Conservation (phyloP, 768 basidiomycete species). For the Pleurotus platypus region DNA sequence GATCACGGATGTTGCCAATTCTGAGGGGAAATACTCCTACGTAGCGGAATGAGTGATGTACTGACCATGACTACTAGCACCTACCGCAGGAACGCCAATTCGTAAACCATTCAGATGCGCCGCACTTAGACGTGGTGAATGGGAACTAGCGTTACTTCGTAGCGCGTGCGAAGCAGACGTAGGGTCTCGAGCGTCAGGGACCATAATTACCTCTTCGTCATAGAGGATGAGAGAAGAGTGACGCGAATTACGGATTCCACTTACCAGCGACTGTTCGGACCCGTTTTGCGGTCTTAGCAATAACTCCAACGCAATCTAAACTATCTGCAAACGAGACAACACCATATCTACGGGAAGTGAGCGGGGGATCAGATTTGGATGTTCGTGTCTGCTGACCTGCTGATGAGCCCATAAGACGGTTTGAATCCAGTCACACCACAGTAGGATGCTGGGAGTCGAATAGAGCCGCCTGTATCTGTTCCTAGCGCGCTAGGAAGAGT, state of each 20-base stretch:
- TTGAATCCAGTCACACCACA: constrained; percentile 92
- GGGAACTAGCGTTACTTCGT: constrained; percentile 18
- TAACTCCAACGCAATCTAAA: constrained; percentile 88
- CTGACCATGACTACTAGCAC: constrained; percentile 1
- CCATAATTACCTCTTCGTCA: constrained; percentile 38
- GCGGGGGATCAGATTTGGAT: no score
- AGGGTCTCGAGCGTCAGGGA: constrained; percentile 68
- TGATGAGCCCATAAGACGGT: constrained; percentile 90
- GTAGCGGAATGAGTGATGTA: constrained; percentile 13
- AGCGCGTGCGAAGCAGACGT: constrained; percentile 55
- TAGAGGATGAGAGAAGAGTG: background rate
- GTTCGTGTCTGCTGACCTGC: constrained; percentile 47
- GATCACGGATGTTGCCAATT: constrained; percentile 47
- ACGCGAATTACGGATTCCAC: constrained; percentile 16
- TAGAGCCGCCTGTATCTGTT: constrained; percentile 95
- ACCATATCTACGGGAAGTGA: constrained; percentile 60
- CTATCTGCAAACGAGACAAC: constrained; percentile 93
- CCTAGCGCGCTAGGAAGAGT: constrained; percentile 65
- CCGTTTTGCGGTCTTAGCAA: constrained; percentile 51
- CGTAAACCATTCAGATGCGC: constrained; percentile 39
- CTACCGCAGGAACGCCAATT: constrained; percentile 74
- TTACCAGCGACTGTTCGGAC: constrained; percentile 62
- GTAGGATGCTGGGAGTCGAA: constrained; percentile 89
- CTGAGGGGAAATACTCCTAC: constrained; percentile 78
- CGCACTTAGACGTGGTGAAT: background rate